A percentile compares a stretch with the other conserved stretches of the same genome.
phyloP scores from a whole-genome alignment of 441 rosid species.

The Brassica hybrid region DNA sequence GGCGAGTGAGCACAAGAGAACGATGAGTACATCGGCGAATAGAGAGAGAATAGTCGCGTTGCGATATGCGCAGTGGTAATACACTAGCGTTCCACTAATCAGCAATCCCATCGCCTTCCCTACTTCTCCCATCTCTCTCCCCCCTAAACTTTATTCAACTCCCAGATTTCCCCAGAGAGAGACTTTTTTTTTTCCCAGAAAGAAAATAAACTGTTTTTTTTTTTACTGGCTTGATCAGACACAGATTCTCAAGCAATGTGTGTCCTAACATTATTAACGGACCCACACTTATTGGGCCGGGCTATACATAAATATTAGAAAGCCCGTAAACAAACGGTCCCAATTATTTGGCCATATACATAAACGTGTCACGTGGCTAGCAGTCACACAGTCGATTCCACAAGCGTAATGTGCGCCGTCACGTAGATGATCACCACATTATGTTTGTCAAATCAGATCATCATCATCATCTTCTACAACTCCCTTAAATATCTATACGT shows the following conservation, averaged over 20 bases:
- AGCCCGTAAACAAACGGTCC: constrained; percentile 21
- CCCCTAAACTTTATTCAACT: neutral
- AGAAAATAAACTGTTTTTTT: constrained; percentile 1
- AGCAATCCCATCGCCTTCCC: constrained; percentile 77
- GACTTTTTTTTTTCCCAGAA: neutral
- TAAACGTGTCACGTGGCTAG: constrained; percentile 3
- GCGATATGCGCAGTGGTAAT: constrained; percentile 86
- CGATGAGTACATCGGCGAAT: constrained; percentile 84
- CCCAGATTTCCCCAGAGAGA: constrained; percentile 15
- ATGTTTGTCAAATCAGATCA: constrained; percentile 34
- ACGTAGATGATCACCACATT: constrained; percentile 25
- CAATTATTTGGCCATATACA: neutral
- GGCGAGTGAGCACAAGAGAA: constrained; percentile 95
- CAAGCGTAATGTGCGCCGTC: constrained; percentile 28
- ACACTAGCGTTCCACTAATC: constrained; percentile 81
- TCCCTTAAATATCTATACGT: constrained; percentile 37
- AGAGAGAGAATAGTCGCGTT: constrained; percentile 80
- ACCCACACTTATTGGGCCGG: constrained; percentile 21
- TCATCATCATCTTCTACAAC: constrained; percentile 20
- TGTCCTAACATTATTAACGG: neutral
- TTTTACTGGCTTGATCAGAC: constrained; percentile 3
- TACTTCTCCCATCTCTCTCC: constrained; percentile 51
- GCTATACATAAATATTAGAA: neutral
- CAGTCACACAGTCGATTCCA: neutral
- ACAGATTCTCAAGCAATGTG: neutral